Evolutionary conservation across 306 rosid genomes (phyloP).

Genomic region (Begonia masoniana): DNA sequence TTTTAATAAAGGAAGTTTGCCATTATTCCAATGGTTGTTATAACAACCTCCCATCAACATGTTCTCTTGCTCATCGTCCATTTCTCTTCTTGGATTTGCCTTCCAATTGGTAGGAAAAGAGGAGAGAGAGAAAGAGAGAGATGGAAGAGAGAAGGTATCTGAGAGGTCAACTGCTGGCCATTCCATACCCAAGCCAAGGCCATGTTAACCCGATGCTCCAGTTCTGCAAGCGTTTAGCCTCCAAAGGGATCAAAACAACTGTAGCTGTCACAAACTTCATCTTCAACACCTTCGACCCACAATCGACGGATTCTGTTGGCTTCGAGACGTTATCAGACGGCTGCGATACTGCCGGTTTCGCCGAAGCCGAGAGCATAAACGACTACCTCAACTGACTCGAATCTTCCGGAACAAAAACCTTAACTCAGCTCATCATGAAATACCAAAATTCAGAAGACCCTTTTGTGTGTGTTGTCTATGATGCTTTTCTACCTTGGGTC

Average conservation of each 20-base stretch:
- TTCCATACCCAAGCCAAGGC: conserved; percentile 61
- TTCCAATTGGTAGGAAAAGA: no score
- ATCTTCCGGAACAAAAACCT: conserved; percentile 22
- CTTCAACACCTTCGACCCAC: conserved; percentile 28
- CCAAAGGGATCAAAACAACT: conserved; percentile 26
- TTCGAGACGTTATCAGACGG: conserved; percentile 61
- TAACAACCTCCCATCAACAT: no score
- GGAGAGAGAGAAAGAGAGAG: background rate
- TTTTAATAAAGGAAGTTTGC: no score
- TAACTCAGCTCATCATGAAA: conserved; percentile 30
- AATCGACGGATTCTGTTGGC: conserved; percentile 13
- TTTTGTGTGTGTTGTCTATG: conserved; percentile 37
- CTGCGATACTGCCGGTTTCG: conserved; percentile 44
- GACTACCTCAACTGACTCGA: conserved; percentile 27
- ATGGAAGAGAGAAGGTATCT: conserved; percentile 1
- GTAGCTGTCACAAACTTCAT: conserved; percentile 39
- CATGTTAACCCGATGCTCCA: conserved; percentile 51
- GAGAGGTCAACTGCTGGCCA: conserved; percentile 18
- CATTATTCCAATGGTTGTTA: no score
- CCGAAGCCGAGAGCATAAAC: conserved; percentile 13
- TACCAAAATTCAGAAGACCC: conserved; percentile 16
- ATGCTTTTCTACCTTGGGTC: conserved; percentile 34
- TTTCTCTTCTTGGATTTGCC: no score
- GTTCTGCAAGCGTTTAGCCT: conserved; percentile 27
- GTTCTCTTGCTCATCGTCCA: no score